Evolutionary conservation across 139 green algal genomes (phyloP).

Genomic region (Chlamydomonas schloesseri): DNA sequence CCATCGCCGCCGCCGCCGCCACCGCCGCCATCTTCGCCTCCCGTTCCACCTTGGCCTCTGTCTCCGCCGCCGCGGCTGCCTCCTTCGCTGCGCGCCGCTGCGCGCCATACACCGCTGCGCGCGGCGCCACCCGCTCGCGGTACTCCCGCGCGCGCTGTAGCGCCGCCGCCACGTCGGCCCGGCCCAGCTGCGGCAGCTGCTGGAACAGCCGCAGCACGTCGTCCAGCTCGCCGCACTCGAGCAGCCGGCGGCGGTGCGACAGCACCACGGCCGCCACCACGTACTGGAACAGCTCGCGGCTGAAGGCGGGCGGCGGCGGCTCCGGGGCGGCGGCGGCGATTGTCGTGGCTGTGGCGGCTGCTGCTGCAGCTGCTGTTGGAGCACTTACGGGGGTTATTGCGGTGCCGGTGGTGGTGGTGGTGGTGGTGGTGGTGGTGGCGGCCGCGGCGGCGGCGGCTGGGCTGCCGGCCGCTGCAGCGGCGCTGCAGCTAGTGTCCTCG

Average conservation of each 20-base stretch:
- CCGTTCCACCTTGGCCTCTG: not conserved
- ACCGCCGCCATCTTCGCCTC: no score
- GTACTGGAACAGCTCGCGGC: conserved; percentile 68
- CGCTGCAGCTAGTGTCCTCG: no score
- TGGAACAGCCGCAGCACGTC: conserved; percentile 83
- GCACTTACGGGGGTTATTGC: no score
- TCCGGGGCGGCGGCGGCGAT: no score
- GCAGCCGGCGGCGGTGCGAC: conserved; percentile 58
- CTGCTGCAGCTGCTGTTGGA: no score
- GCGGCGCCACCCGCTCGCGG: not conserved
- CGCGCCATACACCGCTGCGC: not conserved
- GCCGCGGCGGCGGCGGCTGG: not conserved
- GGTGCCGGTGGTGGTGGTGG: no score
- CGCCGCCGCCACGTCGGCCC: not conserved
- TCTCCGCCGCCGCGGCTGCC: no score
- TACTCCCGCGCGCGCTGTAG: conserved; percentile 5
- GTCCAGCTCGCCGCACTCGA: conserved; percentile 76
- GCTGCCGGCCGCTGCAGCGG: no score
- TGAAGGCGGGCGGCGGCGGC: not conserved
- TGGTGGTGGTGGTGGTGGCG: not conserved
- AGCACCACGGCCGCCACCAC: conserved; percentile 76
- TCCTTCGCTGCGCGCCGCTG: no score
- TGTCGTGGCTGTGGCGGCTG: not conserved
- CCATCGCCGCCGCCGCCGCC: no score
- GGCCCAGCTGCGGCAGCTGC: not conserved